These are phyloP conservation scores for Mycosphaerella arachidis DNA, from an alignment of 2,329 filamentous ascomycete genomes.

Conservation along the genomic window DNA sequence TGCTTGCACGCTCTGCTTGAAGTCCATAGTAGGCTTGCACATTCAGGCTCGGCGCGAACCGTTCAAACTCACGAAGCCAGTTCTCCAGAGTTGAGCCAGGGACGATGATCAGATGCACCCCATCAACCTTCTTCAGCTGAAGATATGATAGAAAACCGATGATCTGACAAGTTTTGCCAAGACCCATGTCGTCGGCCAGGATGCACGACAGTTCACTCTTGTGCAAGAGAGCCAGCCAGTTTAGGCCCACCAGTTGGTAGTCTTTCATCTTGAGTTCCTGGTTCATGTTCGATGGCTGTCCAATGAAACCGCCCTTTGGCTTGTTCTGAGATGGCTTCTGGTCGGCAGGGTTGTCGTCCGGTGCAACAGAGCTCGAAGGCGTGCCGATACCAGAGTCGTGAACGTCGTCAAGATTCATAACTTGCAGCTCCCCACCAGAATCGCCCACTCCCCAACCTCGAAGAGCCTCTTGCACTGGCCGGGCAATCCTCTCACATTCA, in stretches of 20 bases:
- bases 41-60: constrained; percentile 72
- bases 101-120: constrained; percentile 80
- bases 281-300: constrained; percentile 74
- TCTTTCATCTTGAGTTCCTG: constrained; percentile 76
- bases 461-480: constrained; percentile 61
- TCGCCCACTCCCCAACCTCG: constrained; percentile 63
- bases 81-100: constrained; percentile 93
- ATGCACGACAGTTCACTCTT: constrained; percentile 78
- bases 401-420: constrained; percentile 50
- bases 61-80: constrained; percentile 85
- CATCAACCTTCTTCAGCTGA: constrained; percentile 62
- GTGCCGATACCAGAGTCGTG: constrained; percentile 67
- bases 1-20: constrained; percentile 61
- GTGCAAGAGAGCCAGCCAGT: constrained; percentile 87
- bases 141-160: constrained; percentile 87
- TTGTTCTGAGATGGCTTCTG: constrained; percentile 37
- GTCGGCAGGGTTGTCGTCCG: constrained; percentile 25
- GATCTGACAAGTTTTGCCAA: constrained; percentile 93
- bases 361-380: constrained; percentile 41
- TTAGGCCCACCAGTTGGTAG: constrained; percentile 89
- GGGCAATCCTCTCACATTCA: constrained; percentile 68
- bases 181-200: constrained; percentile 92
- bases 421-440: constrained; percentile 56
- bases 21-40: constrained; percentile 70
- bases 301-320: constrained; percentile 45